A percentile compares a stretch with the other conserved stretches of the same genome.
These are phyloP conservation scores for Blastobotrys ciferrii DNA, from an alignment of 1,139 yeast species.

Conservation along the genomic window DNA sequence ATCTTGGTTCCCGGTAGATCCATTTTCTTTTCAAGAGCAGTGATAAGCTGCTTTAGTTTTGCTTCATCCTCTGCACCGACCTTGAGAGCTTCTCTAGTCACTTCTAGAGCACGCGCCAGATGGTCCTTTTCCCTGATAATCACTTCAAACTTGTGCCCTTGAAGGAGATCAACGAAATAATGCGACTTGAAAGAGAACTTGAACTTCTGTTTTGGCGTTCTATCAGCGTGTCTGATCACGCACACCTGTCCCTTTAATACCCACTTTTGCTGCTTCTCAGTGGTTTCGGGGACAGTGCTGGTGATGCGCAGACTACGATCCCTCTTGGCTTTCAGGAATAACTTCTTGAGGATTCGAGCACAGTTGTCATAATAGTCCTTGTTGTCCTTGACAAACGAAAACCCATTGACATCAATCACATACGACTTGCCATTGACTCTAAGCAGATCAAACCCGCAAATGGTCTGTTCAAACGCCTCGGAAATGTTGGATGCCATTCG, in stretches of 20 bases:
- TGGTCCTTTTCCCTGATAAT: conserved; percentile 89
- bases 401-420: conserved; percentile 97
- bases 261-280: conserved; percentile 91
- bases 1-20: conserved; percentile 94
- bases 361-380: conserved; percentile 80
- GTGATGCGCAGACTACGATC: conserved; percentile 42
- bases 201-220: conserved; percentile 98
- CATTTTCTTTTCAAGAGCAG: conserved; percentile 86
- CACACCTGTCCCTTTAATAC: conserved; percentile 89
- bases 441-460: conserved; percentile 93
- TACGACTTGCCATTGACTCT: conserved; percentile 85
- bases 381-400: conserved; percentile 95
- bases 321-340: conserved; percentile 61
- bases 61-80: conserved; percentile 74
- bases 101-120: conserved; percentile 77
- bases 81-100: conserved; percentile 78
- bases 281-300: conserved; percentile 24
- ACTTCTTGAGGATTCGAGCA: conserved; percentile 70
- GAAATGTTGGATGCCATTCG: conserved; percentile 77
- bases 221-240: conserved; percentile 94
- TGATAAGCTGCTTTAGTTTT: conserved; percentile 71
- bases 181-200: conserved; percentile 91
- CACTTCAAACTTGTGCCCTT: conserved; percentile 95
- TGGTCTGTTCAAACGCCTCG: conserved; percentile 81
- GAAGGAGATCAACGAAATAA: conserved; percentile 77